Evolutionary conservation across 2,329 filamentous ascomycete species (phyloP), one percentile per base, ranked within the genome.

Genomic region (Cordyceps javanica): DNA sequence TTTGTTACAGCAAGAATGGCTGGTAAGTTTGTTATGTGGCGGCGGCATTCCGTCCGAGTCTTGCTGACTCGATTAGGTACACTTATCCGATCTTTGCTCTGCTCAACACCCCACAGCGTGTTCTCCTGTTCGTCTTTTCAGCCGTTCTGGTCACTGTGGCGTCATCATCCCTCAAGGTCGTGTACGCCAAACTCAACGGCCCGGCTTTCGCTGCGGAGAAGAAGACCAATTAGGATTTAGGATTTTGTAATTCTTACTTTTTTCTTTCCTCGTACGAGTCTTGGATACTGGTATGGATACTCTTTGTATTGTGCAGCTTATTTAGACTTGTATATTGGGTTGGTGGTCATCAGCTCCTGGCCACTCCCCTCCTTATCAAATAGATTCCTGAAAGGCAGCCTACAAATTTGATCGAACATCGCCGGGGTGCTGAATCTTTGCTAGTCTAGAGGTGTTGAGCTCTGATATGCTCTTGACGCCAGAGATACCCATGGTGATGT

Each of bases 21-120:
- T 82, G 77, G 82, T 85, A 67, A 69, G 81, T 72, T 25, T 36
- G 23, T 1, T 21, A 9, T n/a, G 6, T 14, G 16, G n/a, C 19
- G 11, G 34, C 16, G 9, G n/a, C 5, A 19, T 23, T 34, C 21
- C 11, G 32, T 7, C 10, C 3, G 11, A 36, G 34, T 2, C 34
- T 19, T n/a, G 7, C 60, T 68, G 21, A 66, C 48, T 28, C 5
- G 1, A 23, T 2, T 2, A 88, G 86, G 77, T 95, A 96, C 64
- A 91, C 91, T 0, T 96, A 97, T 70, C 91, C 92, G 1, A 80
- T 96, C 26, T 93, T 97, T 62, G 85, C 78, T 9, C 69, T 89
- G 45, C 74, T 95, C 42, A 79, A 77, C 51, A 88, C 84, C 0
- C 68, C 75, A 50, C 86, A 91, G 66, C 82, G 92, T 21, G 74